Evolutionary conservation across 306 rosid species (phyloP).

Genomic region (Dalbergia oliveri): DNA sequence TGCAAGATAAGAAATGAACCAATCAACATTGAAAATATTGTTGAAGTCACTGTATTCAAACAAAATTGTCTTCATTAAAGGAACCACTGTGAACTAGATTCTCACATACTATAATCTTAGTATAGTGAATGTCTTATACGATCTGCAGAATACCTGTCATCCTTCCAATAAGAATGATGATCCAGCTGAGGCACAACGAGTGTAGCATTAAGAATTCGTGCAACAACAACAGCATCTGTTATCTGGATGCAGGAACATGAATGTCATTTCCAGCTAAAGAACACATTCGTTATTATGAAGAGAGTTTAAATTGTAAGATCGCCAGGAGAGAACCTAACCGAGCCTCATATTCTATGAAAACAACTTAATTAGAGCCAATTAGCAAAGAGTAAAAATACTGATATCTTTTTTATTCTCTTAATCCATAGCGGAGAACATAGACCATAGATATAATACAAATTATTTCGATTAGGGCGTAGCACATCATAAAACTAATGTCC

Average conservation of each 20-base stretch:
- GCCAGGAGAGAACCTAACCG: constrained; percentile 32
- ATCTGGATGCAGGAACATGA: constrained; percentile 66
- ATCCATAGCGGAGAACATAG: constrained; percentile 24
- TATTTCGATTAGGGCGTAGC: constrained; percentile 14
- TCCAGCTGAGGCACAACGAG: constrained; percentile 97
- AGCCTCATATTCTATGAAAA: constrained; percentile 34
- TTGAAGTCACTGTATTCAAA: constrained; percentile 76
- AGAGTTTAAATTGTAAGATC: not conserved
- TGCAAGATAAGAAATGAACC: constrained; percentile 92
- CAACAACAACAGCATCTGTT: constrained; percentile 97
- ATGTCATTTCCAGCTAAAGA: constrained; percentile 44
- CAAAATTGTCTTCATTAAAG: constrained; percentile 29
- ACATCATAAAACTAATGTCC: constrained; percentile 31
- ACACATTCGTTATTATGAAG: not conserved
- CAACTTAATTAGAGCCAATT: constrained; percentile 3
- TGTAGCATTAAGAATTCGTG: constrained; percentile 96
- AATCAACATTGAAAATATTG: constrained; percentile 83
- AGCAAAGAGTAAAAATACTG: not conserved
- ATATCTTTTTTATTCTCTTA: not conserved
- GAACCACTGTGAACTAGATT: constrained; percentile 36
- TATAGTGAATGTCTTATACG: constrained; percentile 21
- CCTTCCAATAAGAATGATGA: constrained; percentile 96
- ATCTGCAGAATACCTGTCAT: constrained; percentile 71
- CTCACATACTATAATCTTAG: not conserved
- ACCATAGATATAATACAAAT: constrained; percentile 17